Conservation (phyloP, 169 alveolate species). For the Plasmodium yoelii region DNA sequence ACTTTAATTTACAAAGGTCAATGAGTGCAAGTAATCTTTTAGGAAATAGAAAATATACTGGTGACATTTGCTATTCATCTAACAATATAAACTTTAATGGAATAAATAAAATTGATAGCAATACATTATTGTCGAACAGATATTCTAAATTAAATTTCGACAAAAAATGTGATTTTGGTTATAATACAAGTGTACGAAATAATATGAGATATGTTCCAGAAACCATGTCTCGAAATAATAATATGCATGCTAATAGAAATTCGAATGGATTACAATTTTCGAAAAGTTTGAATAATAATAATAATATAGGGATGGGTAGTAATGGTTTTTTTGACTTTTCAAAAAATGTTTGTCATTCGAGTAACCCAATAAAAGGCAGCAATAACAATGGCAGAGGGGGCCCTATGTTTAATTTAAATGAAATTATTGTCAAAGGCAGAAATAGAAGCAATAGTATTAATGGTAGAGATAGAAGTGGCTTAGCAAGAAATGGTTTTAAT, state of each 20-base stretch:
- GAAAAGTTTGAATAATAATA: slow-evolving; percentile 28
- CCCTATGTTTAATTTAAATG: not conserved
- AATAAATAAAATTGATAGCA: not conserved
- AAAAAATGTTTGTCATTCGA: not conserved
- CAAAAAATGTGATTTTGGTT: not conserved
- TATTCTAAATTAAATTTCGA: too few relatives aligned
- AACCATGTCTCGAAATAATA: not conserved
- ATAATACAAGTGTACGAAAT: not conserved
- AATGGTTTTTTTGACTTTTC: not conserved
- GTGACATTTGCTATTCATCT: not conserved
- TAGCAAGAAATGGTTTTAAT: not conserved
- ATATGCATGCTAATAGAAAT: not conserved
- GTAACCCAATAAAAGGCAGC: not conserved
- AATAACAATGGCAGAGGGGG: too few relatives aligned
- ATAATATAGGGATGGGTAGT: not conserved
- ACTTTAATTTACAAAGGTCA: slow-evolving; percentile 46
- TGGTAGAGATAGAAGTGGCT: not conserved
- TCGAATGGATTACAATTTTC: slow-evolving; percentile 23
- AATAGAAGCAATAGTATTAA: not conserved
- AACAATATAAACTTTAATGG: not conserved
- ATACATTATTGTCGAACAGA: too few relatives aligned
- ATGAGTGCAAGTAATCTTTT: slow-evolving; percentile 39
- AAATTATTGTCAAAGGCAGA: not conserved
- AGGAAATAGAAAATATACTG: not conserved
- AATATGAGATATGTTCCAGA: not conserved